Conservation (phyloP, 768 basidiomycete genomes). For the Tulasnella sp. region DNA sequence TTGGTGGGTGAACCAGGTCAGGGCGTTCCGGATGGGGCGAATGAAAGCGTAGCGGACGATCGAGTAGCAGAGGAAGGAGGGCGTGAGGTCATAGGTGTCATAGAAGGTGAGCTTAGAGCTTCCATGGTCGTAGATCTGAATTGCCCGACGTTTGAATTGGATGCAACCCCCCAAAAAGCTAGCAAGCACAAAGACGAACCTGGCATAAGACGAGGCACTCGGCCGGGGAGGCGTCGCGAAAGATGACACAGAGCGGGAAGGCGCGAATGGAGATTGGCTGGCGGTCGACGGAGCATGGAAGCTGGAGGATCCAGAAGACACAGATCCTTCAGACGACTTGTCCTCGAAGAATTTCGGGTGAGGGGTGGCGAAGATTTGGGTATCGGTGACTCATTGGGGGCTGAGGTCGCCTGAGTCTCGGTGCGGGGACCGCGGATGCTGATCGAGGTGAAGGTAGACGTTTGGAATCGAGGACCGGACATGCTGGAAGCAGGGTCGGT, state of each 20-base stretch:
- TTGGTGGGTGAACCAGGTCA: slow-evolving; percentile 33
- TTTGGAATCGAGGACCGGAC: background rate
- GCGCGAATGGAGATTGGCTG: background rate
- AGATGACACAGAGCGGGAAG: slow-evolving; percentile 11
- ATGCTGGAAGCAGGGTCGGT: slow-evolving; percentile 24
- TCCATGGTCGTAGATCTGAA: slow-evolving; percentile 21
- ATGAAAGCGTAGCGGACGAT: slow-evolving; percentile 34
- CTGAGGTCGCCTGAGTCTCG: no score
- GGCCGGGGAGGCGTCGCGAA: slow-evolving; percentile 6
- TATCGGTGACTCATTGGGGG: no score
- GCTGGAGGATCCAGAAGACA: background rate
- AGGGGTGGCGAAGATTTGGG: no score
- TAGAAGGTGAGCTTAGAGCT: background rate
- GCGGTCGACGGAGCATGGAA: background rate
- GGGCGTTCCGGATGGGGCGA: slow-evolving; percentile 56
- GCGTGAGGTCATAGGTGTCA: slow-evolving; percentile 41
- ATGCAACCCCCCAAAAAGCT: no score
- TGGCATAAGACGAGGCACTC: slow-evolving; percentile 10
- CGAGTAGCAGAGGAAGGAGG: slow-evolving; percentile 39
- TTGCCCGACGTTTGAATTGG: no score
- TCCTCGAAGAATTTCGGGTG: slow-evolving; percentile 17
- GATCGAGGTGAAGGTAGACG: no score
- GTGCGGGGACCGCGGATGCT: no score
- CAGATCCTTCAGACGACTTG: background rate
- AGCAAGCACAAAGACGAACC: background rate